Evolutionary conservation across 2,329 filamentous ascomycete species (phyloP), one percentile per base, ranked within the genome.

Genomic region (Lachnellula subtilissima): DNA sequence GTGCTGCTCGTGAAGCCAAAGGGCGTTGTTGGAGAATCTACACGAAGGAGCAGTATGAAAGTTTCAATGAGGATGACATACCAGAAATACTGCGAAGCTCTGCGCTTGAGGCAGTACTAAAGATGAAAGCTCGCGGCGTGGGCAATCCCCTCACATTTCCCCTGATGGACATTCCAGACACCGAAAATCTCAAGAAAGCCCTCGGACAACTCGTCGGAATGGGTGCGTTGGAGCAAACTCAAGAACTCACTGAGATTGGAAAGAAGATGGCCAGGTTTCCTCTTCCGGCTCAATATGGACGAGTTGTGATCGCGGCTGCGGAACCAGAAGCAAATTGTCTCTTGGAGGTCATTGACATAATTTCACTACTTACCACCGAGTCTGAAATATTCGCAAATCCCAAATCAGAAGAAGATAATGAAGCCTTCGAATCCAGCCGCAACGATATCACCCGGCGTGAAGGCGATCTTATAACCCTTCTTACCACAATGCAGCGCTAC

Each of bases 51-150:
- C 83, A 86, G 2, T 97, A 90, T 70, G 74, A 84, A 9, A 73
- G 76, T 0, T 75, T 97, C 6, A 81, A 88, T 46, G 83, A 89
- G 55, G 81, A 87, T 0, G 92, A 92, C 48, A 81, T 86, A 0
- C 93, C 94, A 0, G 94, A 99, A 70, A 97, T 99, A 11, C 74
- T 97, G 11, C 84, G 94, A 19, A 95, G 90, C 67, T 93, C 99
- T 70, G 81, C 97, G 5, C 83, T 91, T 19, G 87, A 91, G 36
- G 89, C 93, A 0, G 79, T 97, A 1, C 76, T 99, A 9, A 96
- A 89, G 0, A 95, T 99, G 88, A 97, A 96, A 71, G 91, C 93
- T 0, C 83, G 91, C 53, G 91, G 92, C 0, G 86, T 97, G 12
- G 80, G 89, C 25, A 87, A 97, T 67, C 82, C 96, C 2, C 76